These are phyloP conservation scores for Gypsophila paniculata DNA, from an alignment of 179 eudicot genomes.

Conservation along the genomic window DNA sequence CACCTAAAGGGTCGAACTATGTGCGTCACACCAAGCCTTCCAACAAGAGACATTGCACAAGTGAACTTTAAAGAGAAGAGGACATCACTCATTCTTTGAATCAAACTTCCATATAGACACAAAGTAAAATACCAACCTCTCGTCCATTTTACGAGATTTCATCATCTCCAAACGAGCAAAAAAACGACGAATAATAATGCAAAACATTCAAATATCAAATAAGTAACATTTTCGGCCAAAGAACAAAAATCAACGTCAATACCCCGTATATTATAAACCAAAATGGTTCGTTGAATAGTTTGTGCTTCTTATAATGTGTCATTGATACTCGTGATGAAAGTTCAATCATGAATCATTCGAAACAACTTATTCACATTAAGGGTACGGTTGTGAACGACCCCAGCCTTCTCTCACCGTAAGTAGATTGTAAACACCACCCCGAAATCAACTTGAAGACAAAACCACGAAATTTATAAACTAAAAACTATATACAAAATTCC, in stretches of 20 bases:
- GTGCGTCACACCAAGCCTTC: not conserved
- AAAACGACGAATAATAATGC: not conserved
- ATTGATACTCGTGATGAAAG: not conserved
- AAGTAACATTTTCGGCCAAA: not conserved
- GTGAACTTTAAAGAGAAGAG: slow-evolving; percentile 6
- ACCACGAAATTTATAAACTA: no score
- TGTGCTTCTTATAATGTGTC: no score
- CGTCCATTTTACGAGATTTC: not conserved
- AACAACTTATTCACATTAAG: no score
- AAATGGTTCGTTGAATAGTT: no score
- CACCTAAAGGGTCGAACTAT: no score
- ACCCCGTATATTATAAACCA: no score
- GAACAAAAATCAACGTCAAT: not conserved
- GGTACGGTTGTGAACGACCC: no score
- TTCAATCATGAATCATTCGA: no score
- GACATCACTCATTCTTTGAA: not conserved
- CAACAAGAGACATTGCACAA: slow-evolving; percentile 1
- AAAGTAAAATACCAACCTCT: not conserved
- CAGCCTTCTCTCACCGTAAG: no score
- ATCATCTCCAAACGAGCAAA: not conserved
- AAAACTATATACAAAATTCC: no score
- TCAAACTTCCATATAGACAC: slow-evolving; percentile 2
- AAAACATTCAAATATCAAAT: not conserved
- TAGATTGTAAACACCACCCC: no score
- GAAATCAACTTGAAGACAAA: not conserved